These are phyloP conservation scores for Mrakia hoshinonis DNA, from an alignment of 768 basidiomycete species.

Conservation along the genomic window DNA sequence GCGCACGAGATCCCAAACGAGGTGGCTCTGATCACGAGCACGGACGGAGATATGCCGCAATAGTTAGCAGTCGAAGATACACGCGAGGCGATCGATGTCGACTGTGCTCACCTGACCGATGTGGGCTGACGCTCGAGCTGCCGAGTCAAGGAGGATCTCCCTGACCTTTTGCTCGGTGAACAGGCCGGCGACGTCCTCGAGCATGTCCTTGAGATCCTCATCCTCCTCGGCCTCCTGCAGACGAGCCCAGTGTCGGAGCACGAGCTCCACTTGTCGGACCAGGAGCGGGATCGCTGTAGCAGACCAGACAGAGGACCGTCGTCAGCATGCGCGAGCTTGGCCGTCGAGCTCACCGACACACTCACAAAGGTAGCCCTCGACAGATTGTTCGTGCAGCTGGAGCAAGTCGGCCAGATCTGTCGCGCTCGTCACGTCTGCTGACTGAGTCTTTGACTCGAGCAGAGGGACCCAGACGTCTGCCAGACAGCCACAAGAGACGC, in stretches of 20 bases:
- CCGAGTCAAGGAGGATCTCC: slow-evolving; percentile 49
- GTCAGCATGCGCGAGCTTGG: slow-evolving; percentile 13
- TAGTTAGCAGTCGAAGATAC: neutral
- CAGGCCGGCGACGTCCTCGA: slow-evolving; percentile 43
- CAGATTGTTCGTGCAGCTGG: slow-evolving; percentile 57
- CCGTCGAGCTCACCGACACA: slow-evolving; percentile 29
- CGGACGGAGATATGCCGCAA: neutral
- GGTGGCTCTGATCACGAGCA: slow-evolving; percentile 44
- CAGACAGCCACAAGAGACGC: slow-evolving; percentile 53
- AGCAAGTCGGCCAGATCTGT: slow-evolving; percentile 53
- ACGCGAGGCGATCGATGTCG: neutral
- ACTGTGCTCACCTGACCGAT: slow-evolving; percentile 52
- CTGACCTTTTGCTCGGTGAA: slow-evolving; percentile 61
- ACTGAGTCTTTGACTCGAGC: slow-evolving; percentile 47
- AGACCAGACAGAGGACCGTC: slow-evolving; percentile 29
- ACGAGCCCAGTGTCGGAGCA: slow-evolving; percentile 39
- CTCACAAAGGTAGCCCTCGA: slow-evolving; percentile 72
- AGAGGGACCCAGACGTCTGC: slow-evolving; percentile 68
- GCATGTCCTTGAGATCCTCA: slow-evolving; percentile 41
- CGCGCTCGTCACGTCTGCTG: slow-evolving; percentile 49
- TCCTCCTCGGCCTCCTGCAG: slow-evolving; percentile 32
- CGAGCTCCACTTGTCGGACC: slow-evolving; percentile 57
- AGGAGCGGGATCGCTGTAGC: slow-evolving; percentile 64
- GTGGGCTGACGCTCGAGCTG: slow-evolving; percentile 54
- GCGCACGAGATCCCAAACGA: slow-evolving; percentile 59